A percentile compares a stretch with the other conserved stretches of the same genome.
These are phyloP conservation scores for Astrothelium subdiscretum DNA, from an alignment of 495 filamentous ascomycete genomes.

Conservation along the genomic window DNA sequence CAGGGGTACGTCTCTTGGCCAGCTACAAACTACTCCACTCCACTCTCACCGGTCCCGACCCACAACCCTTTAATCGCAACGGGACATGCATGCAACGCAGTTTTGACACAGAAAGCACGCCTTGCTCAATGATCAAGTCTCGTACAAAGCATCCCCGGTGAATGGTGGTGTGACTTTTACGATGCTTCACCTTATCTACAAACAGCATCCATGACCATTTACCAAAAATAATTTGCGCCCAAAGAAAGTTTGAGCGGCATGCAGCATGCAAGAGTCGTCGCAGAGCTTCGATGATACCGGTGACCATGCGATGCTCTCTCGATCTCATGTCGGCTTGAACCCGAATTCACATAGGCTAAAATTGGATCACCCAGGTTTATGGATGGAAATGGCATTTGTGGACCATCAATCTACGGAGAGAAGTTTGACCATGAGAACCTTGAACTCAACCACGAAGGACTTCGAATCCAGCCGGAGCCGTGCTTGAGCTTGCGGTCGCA, in stretches of 20 bases:
- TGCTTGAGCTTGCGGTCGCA: background rate
- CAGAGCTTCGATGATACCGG: background rate
- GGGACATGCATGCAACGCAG: background rate
- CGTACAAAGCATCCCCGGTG: background rate
- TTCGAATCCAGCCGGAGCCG: background rate
- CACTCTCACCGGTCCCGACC: background rate
- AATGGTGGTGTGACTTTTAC: background rate
- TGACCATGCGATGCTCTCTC: background rate
- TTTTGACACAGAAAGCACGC: background rate
- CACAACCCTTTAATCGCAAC: background rate
- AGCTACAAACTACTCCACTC: background rate
- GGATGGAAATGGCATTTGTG: background rate
- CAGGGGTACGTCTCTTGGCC: background rate
- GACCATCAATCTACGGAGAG: no score
- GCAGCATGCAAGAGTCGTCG: background rate
- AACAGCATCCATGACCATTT: background rate
- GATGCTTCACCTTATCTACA: background rate
- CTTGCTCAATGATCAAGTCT: background rate
- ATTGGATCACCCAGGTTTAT: background rate
- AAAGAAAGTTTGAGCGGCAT: background rate
- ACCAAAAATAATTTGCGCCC: background rate
- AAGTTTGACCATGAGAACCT: no score
- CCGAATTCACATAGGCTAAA: background rate
- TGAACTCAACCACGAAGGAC: no score
- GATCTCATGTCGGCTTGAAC: background rate